A percentile compares a stretch with the other conserved stretches of the same genome.
Conservation (phyloP, 495 filamentous ascomycete species). For the Hypoxylon fragiforme region DNA sequence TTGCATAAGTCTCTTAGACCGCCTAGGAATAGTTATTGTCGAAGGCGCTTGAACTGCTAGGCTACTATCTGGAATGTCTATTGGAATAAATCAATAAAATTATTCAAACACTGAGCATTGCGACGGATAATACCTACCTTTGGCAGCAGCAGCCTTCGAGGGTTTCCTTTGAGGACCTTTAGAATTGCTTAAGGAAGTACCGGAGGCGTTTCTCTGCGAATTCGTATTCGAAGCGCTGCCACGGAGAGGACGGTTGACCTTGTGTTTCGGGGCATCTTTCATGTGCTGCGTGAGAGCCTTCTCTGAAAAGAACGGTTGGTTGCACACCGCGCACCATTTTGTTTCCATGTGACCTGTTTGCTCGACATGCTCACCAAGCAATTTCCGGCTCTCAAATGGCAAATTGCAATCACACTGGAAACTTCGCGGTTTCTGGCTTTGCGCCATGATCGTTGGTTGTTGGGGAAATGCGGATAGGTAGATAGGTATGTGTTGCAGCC, state of each 20-base stretch:
- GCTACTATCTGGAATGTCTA: not conserved
- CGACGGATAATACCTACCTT: not conserved
- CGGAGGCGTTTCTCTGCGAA: no score
- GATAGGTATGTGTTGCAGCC: no score
- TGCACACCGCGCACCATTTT: constrained; percentile 15
- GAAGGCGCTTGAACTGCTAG: no score
- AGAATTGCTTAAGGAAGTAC: no score
- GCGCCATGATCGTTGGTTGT: not conserved
- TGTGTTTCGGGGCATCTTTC: constrained; percentile 1
- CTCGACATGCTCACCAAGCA: constrained; percentile 1
- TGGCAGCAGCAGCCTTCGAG: not conserved
- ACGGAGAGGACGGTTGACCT: not conserved
- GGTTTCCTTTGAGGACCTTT: not conserved
- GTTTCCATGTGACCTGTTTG: constrained; percentile 18
- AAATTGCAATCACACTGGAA: constrained; percentile 15
- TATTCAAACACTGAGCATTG: no score
- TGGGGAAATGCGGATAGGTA: not conserved
- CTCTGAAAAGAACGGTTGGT: not conserved
- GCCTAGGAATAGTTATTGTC: no score
- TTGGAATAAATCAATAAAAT: no score
- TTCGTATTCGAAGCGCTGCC: no score
- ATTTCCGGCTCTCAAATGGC: not conserved
- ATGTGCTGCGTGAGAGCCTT: constrained; percentile 9
- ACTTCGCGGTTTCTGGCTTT: not conserved
- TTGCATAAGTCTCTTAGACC: no score